Evolutionary conservation across 164 flowering plant species (phyloP).

Genomic region (Akebia trifoliata): DNA sequence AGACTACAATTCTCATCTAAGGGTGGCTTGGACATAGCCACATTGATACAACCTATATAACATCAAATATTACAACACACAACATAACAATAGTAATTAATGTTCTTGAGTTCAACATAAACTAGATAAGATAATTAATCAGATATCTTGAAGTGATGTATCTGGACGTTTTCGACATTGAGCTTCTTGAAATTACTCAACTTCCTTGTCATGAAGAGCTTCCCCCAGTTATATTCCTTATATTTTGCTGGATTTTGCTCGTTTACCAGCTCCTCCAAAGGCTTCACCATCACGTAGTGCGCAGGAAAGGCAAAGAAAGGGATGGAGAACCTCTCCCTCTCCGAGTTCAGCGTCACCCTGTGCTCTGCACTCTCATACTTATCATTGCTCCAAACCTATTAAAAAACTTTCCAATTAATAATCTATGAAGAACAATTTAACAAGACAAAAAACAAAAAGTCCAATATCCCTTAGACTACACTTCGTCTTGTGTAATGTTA

Average conservation of each 20-base stretch:
- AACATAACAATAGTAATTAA: not conserved
- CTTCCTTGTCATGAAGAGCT: conserved; percentile 28
- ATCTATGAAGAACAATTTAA: too few species aligned
- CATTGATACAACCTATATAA: too few species aligned
- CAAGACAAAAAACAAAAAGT: too few species aligned
- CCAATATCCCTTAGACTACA: too few species aligned
- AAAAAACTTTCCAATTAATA: too few species aligned
- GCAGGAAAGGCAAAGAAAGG: conserved; percentile 56
- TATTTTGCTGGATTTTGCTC: conserved; percentile 32
- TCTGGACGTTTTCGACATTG: conserved; percentile 38
- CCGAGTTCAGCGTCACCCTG: conserved; percentile 50
- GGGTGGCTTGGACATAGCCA: too few species aligned
- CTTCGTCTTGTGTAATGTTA: too few species aligned
- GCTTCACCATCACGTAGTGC: conserved; percentile 42
- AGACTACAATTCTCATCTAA: too few species aligned
- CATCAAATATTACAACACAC: not conserved
- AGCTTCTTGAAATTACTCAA: conserved; percentile 43
- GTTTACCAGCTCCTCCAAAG: conserved; percentile 40
- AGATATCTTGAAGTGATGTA: conserved; percentile 31
- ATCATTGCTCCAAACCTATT: conserved; percentile 65
- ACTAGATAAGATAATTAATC: not conserved
- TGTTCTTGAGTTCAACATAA: not conserved
- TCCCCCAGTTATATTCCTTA: conserved; percentile 38
- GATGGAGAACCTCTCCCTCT: conserved; percentile 54
- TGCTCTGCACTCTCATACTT: conserved; percentile 61